Conservation (phyloP, 306 rosid species). For the Cicer pinnatifidum region DNA sequence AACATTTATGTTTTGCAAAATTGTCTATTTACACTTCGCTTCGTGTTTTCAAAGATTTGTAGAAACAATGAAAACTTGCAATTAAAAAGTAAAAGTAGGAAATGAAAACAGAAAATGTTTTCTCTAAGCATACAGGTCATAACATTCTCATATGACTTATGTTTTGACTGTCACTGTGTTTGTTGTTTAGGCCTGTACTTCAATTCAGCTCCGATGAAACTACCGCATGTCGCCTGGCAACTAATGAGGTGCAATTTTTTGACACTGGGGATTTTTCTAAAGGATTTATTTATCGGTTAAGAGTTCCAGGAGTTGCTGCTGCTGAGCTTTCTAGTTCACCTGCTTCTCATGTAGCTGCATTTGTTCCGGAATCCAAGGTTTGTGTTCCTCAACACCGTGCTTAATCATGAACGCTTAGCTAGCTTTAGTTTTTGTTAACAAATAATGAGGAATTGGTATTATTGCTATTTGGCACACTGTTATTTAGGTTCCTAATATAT, state of each 20-base stretch:
- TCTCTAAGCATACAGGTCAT: background rate
- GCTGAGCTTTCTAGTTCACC: constrained; percentile 79
- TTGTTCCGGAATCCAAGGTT: constrained; percentile 92
- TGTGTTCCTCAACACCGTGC: constrained; percentile 21
- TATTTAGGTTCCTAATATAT: constrained; percentile 25
- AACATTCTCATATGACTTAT: background rate
- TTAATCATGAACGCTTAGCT: constrained; percentile 22
- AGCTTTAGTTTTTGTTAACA: background rate
- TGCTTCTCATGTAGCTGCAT: constrained; percentile 85
- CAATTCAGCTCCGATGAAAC: constrained; percentile 82
- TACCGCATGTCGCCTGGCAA: constrained; percentile 77
- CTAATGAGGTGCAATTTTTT: constrained; percentile 87
- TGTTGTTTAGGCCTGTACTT: constrained; percentile 73
- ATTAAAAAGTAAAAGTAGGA: background rate
- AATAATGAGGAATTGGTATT: constrained; percentile 27
- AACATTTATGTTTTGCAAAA: background rate
- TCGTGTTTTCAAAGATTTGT: background rate
- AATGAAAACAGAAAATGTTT: background rate
- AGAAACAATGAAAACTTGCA: background rate
- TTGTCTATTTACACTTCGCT: background rate
- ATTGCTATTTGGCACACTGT: constrained; percentile 31
- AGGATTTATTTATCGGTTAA: constrained; percentile 64
- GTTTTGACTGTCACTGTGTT: constrained; percentile 1
- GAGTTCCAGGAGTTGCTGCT: constrained; percentile 79
- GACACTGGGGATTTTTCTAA: constrained; percentile 73